These are phyloP conservation scores for Botrytis paeoniae DNA, from an alignment of 2,329 filamentous ascomycete genomes.

Conservation along the genomic window DNA sequence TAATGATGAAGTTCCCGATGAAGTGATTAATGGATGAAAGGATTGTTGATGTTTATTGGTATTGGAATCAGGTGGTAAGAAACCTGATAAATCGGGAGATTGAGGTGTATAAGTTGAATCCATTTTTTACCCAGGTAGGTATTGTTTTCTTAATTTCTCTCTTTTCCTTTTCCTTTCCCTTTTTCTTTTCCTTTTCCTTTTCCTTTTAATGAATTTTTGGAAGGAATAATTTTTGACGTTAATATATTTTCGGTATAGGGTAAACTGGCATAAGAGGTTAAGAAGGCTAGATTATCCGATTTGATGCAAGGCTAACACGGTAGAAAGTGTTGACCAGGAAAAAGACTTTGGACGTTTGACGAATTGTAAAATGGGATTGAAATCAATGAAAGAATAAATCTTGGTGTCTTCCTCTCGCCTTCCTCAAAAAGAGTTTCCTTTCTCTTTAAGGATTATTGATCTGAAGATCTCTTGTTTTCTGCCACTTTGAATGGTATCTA, in stretches of 20 bases:
- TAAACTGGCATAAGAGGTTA: neutral
- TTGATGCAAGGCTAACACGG: constrained; percentile 30
- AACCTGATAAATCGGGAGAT: constrained; percentile 38
- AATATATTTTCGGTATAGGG: constrained; percentile 10
- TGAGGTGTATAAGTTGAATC: constrained; percentile 38
- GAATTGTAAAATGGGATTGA: neutral
- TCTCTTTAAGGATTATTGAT: neutral
- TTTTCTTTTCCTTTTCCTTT: constrained; percentile 10
- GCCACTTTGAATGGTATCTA: neutral
- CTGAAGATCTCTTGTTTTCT: neutral
- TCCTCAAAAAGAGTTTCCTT: neutral
- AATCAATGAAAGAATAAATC: neutral
- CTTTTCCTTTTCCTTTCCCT: constrained; percentile 14
- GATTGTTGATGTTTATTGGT: constrained; percentile 27
- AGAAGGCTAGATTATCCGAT: constrained; percentile 7
- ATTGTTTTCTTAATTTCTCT: constrained; percentile 14
- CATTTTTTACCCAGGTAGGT: constrained; percentile 19
- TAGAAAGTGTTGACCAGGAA: neutral
- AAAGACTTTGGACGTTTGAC: neutral
- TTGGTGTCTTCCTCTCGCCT: neutral
- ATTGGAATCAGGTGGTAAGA: constrained; percentile 31
- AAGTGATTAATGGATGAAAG: neutral
- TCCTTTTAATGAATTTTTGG: constrained; percentile 15
- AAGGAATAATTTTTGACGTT: constrained; percentile 11
- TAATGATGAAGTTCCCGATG: constrained; percentile 14